These are phyloP conservation scores for Neophaeococcomyces mojaviensis DNA, from an alignment of 2,329 filamentous ascomycete genomes.

Conservation along the genomic window DNA sequence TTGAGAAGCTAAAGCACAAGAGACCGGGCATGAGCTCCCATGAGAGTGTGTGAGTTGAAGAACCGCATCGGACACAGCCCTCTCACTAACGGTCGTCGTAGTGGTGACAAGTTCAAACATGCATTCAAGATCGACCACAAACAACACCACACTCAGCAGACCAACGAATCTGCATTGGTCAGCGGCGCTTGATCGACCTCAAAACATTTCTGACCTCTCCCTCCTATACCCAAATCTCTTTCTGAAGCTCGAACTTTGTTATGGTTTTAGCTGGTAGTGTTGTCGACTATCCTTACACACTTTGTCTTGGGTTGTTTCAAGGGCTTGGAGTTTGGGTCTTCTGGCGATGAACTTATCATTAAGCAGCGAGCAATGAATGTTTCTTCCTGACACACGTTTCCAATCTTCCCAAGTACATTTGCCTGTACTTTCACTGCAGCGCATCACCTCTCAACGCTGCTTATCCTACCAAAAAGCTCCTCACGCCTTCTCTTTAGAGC, in stretches of 20 bases:
- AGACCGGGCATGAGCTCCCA: constrained; percentile 31
- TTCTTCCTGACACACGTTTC: not conserved
- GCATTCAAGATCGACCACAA: constrained; percentile 34
- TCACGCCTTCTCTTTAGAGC: constrained; percentile 59
- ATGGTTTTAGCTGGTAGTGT: not conserved
- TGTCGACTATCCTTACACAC: not conserved
- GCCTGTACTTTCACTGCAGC: constrained; percentile 10
- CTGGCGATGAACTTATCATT: not conserved
- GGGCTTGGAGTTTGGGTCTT: not conserved
- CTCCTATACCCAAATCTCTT: not conserved
- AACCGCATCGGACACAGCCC: not conserved
- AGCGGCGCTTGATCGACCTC: constrained; percentile 15
- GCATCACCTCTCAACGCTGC: not conserved
- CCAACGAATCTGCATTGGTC: not conserved
- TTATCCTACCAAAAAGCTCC: constrained; percentile 59
- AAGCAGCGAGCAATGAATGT: not conserved
- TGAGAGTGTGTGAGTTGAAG: constrained; percentile 33
- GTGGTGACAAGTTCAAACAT: constrained; percentile 39
- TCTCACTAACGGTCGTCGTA: constrained; percentile 17
- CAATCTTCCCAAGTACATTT: not conserved
- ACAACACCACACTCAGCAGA: constrained; percentile 5
- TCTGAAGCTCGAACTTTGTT: not conserved
- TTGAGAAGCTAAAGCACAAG: constrained; percentile 39
- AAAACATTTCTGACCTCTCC: not conserved
- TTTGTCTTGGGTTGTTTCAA: not conserved